Conservation (phyloP, 106 monocot species). For the Amphibolis antarctica region DNA sequence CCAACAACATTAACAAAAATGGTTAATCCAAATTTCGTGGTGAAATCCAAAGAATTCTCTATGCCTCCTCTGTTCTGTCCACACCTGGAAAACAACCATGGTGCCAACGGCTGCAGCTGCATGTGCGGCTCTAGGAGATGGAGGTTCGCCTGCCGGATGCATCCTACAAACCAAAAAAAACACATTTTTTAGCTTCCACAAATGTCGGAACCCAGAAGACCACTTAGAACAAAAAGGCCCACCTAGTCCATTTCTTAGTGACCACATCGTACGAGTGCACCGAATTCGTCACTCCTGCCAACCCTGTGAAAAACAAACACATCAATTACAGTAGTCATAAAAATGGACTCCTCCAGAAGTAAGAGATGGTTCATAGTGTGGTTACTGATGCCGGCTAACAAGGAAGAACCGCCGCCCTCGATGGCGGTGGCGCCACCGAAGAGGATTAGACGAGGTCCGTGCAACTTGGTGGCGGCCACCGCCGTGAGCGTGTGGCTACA, state of each 20-base stretch:
- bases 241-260: constrained; percentile 79
- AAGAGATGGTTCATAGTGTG: neutral
- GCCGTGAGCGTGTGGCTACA: constrained; percentile 84
- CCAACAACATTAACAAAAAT: neutral
- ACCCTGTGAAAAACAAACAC: constrained; percentile 32
- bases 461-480: constrained; percentile 67
- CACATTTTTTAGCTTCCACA: neutral
- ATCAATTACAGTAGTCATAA: neutral
- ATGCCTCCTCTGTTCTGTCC: neutral
- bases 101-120: constrained; percentile 83
- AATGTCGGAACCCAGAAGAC: neutral
- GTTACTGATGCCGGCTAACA: constrained; percentile 66
- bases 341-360: neutral
- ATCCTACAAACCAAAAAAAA: constrained; percentile 36
- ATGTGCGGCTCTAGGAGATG: constrained; percentile 95
- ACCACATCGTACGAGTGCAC: constrained; percentile 74
- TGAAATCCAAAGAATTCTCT: too few species aligned
- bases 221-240: neutral
- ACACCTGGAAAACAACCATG: constrained; percentile 99
- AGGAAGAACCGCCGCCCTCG: constrained; percentile 53
- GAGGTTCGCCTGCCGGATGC: constrained; percentile 76
- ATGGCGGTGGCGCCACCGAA: constrained; percentile 97
- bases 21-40: neutral
- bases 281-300: constrained; percentile 86
- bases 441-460: constrained; percentile 89